Conservation (phyloP, 2,329 filamentous ascomycete genomes). For the Fusarium liriodendri region DNA sequence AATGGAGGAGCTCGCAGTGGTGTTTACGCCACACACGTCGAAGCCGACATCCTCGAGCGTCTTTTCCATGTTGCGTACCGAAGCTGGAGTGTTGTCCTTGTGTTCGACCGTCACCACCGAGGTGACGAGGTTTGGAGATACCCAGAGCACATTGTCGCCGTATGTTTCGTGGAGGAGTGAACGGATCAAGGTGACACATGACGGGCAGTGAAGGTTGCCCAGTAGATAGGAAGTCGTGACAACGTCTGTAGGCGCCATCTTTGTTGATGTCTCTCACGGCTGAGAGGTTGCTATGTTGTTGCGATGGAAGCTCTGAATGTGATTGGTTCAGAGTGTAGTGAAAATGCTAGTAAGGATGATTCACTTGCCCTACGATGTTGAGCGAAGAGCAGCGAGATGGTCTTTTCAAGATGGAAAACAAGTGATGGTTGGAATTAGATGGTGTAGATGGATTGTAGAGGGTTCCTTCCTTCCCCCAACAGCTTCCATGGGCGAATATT, state of each 20-base stretch:
- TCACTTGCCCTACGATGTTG: neutral
- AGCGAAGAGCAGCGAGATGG: neutral
- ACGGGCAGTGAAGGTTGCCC: constrained; percentile 82
- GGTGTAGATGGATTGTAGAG: neutral
- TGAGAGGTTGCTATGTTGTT: constrained; percentile 2
- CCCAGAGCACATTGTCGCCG: constrained; percentile 61
- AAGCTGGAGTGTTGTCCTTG: constrained; percentile 53
- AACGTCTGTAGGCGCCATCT: constrained; percentile 45
- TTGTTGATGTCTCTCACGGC: constrained; percentile 16
- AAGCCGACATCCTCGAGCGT: constrained; percentile 69
- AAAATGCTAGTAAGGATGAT: constrained; percentile 6
- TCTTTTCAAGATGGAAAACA: neutral
- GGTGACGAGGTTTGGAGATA: constrained; percentile 78
- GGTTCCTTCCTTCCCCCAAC: constrained; percentile 12
- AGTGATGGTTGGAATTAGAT: neutral
- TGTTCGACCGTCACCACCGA: constrained; percentile 75
- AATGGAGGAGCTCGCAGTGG: constrained; percentile 48
- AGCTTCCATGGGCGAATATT: constrained; percentile 25
- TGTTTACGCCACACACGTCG: constrained; percentile 64
- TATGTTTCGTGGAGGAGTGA: constrained; percentile 63
- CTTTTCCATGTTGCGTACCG: constrained; percentile 56
- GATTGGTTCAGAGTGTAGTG: constrained; percentile 5
- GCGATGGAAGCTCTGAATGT: neutral
- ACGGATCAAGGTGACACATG: constrained; percentile 76
- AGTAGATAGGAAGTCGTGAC: constrained; percentile 73